These are phyloP conservation scores for Penicillium sp. DNA, from an alignment of 2,329 filamentous ascomycete species.

Conservation along the genomic window DNA sequence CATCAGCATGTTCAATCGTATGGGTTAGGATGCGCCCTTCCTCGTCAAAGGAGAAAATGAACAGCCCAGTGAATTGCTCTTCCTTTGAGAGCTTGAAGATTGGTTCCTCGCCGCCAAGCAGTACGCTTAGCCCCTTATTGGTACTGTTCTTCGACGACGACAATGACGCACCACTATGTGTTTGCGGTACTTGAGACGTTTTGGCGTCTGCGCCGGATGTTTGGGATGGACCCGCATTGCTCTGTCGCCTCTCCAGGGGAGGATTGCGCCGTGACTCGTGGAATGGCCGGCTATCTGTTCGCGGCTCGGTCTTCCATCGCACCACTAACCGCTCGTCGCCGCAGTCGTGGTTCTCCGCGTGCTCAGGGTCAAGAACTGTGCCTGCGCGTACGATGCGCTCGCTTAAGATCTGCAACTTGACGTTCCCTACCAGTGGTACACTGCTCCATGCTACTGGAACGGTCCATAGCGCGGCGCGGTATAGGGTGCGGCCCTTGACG, in stretches of 20 bases:
- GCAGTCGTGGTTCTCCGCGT: conserved; percentile 31
- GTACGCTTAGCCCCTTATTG: conserved; percentile 43
- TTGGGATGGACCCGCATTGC: conserved; percentile 9
- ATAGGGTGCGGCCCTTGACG: conserved; percentile 87
- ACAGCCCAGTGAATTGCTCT: conserved; percentile 84
- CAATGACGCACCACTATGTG: conserved; percentile 16
- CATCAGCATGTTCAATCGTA: conserved; percentile 90
- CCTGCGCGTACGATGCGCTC: conserved; percentile 77
- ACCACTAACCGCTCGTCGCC: conserved; percentile 80
- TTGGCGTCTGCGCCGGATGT: neutral
- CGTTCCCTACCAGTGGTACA: conserved; percentile 86
- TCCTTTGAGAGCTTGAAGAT: conserved; percentile 56
- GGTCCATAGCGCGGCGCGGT: conserved; percentile 92
- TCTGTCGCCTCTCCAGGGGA: neutral
- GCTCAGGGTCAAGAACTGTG: conserved; percentile 38
- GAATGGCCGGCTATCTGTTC: conserved; percentile 27
- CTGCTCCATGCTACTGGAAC: conserved; percentile 95
- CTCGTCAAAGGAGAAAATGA: conserved; percentile 92
- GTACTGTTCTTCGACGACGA: conserved; percentile 32
- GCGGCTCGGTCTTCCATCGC: conserved; percentile 72
- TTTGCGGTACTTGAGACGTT: conserved; percentile 3
- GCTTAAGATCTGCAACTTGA: conserved; percentile 81
- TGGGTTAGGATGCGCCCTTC: conserved; percentile 82
- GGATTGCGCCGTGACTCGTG: conserved; percentile 7
- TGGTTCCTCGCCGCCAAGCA: conserved; percentile 56